Percentiles rank a stretch among this genome's conserved stretches.
Evolutionary conservation across 148 eudicot species (phyloP).

Genomic region (Amaranthus palmeri): DNA sequence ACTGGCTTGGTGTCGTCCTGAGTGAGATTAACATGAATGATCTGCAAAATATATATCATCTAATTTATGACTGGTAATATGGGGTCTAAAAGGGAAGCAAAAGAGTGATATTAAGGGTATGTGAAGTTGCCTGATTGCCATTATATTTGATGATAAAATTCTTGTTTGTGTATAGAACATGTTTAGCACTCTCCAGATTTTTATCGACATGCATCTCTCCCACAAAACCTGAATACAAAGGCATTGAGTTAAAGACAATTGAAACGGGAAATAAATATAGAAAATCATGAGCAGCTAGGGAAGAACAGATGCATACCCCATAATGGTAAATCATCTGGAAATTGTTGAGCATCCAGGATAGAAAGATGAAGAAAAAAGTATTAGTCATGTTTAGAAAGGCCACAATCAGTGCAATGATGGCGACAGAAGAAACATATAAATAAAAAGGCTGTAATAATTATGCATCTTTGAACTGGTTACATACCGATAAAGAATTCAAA

Average conservation of each 20-base stretch:
- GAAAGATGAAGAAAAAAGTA: constrained; percentile 18
- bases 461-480: constrained; percentile 15
- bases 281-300: constrained; percentile 15
- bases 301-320: constrained; percentile 56
- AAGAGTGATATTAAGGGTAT: background rate
- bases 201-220: constrained; percentile 78
- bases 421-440: background rate
- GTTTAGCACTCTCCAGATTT: constrained; percentile 58
- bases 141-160: constrained; percentile 61
- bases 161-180: constrained; percentile 69
- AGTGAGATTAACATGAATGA: constrained; percentile 92
- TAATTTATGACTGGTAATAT: background rate
- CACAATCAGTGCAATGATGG: background rate
- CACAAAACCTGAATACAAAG: constrained; percentile 56
- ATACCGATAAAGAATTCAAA: constrained; percentile 92
- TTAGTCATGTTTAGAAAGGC: constrained; percentile 14
- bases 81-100: background rate
- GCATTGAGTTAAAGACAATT: constrained; percentile 7
- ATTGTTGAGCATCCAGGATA: constrained; percentile 28
- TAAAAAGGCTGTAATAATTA: background rate
- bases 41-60: constrained; percentile 38
- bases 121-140: constrained; percentile 56
- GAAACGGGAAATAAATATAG: constrained; percentile 5
- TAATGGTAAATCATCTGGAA: constrained; percentile 71
- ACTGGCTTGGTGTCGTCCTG: constrained; percentile 74